Evolutionary conservation across 805 yeast genomes (phyloP).

Genomic region (Kregervanrija delftensis): DNA sequence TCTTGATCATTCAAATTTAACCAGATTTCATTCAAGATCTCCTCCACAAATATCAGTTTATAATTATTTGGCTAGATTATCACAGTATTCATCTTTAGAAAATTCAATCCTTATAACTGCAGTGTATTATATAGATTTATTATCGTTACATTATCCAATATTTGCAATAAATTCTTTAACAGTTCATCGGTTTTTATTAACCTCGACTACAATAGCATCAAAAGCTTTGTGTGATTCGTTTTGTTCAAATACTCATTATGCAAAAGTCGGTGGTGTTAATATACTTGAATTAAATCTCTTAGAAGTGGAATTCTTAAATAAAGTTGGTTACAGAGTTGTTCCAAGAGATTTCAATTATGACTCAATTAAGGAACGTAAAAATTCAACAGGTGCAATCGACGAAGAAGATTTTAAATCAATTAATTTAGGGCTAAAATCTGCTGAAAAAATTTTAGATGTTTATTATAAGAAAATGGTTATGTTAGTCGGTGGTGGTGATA

Average conservation of each 20-base stretch:
- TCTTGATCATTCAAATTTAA: constrained; percentile 40
- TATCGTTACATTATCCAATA: constrained; percentile 68
- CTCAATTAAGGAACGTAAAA: constrained; percentile 19
- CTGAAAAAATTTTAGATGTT: constrained; percentile 36
- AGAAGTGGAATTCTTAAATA: constrained; percentile 78
- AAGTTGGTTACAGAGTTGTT: constrained; percentile 73
- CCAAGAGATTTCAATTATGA: constrained; percentile 42
- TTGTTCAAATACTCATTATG: constrained; percentile 89
- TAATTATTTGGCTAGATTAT: constrained; percentile 67
- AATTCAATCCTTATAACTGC: constrained; percentile 75
- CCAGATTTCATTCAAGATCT: constrained; percentile 88
- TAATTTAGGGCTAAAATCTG: constrained; percentile 24
- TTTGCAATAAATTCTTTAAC: constrained; percentile 88
- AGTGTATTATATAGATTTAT: constrained; percentile 83
- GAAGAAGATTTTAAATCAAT: constrained; percentile 14
- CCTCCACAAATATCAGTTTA: constrained; percentile 83
- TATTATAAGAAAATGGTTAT: constrained; percentile 45
- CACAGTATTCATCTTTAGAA: constrained; percentile 80
- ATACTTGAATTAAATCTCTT: constrained; percentile 74
- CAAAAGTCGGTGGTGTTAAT: constrained; percentile 92
- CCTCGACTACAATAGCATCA: constrained; percentile 86
- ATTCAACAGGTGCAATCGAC: constrained; percentile 19
- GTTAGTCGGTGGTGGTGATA: constrained; percentile 34
- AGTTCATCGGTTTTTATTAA: constrained; percentile 83
- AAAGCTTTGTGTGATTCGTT: constrained; percentile 91